Percentiles rank a stretch among this genome's conserved stretches.
phyloP scores from a whole-genome alignment of 2,329 filamentous ascomycete genomes.

The Hirsutella thompsonii region DNA sequence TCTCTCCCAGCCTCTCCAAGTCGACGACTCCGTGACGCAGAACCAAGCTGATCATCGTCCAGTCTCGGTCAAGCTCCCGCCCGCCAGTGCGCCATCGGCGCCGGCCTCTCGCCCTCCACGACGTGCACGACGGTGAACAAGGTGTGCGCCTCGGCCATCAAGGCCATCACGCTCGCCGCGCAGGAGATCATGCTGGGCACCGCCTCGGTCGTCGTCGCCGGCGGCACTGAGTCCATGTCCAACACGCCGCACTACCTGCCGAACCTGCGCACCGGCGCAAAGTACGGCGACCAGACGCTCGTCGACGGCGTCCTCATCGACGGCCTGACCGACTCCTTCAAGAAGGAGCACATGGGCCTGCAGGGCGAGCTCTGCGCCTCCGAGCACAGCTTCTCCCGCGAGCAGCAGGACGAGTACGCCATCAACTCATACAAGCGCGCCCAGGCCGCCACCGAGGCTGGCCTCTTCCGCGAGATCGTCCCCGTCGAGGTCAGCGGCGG shows the following conservation, averaged over 20 bases:
- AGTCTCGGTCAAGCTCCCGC: slow-evolving; percentile 95
- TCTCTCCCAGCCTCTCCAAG: background rate
- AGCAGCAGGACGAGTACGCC: slow-evolving; percentile 89
- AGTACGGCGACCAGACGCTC: slow-evolving; percentile 84
- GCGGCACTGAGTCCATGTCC: slow-evolving; percentile 96
- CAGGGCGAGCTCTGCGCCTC: slow-evolving; percentile 82
- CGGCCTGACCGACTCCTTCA: slow-evolving; percentile 87
- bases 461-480: slow-evolving; percentile 79
- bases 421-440: slow-evolving; percentile 93
- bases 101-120: slow-evolving; percentile 67
- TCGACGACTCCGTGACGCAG: background rate
- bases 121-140: slow-evolving; percentile 96
- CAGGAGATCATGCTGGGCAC: slow-evolving; percentile 97
- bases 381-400: slow-evolving; percentile 69
- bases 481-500: slow-evolving; percentile 80
- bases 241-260: slow-evolving; percentile 94
- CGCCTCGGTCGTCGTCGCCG: slow-evolving; percentile 83
- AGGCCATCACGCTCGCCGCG: slow-evolving; percentile 86
- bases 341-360: slow-evolving; percentile 94
- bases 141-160: slow-evolving; percentile 91
- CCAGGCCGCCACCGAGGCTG: slow-evolving; percentile 69
- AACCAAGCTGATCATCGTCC: background rate
- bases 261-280: slow-evolving; percentile 71
- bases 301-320: slow-evolving; percentile 91
- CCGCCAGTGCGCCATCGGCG: slow-evolving; percentile 82